phyloP scores from a whole-genome alignment of 2,329 filamentous ascomycete species.

The Thelonectria olida region DNA sequence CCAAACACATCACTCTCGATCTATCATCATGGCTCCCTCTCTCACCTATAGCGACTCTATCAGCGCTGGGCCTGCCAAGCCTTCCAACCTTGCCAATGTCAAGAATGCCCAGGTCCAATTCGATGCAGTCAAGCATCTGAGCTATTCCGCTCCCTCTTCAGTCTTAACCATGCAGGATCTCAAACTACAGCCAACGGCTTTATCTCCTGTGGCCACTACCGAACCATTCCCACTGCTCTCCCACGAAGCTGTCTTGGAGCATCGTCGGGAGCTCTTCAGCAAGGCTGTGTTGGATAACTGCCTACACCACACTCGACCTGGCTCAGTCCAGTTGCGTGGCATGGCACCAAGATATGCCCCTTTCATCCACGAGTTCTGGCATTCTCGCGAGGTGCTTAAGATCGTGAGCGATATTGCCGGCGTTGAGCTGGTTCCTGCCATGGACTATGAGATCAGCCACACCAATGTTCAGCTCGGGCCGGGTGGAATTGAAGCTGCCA shows the following conservation, averaged over 20 bases:
- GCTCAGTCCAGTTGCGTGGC: constrained; percentile 41
- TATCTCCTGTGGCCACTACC: constrained; percentile 41
- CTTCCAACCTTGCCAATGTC: not conserved
- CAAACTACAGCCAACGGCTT: constrained; percentile 23
- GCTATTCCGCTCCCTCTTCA: constrained; percentile 19
- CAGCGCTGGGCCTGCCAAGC: not conserved
- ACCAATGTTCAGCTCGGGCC: constrained; percentile 58
- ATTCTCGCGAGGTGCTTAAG: constrained; percentile 60
- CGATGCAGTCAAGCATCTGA: constrained; percentile 31
- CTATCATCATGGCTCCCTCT: constrained; percentile 25
- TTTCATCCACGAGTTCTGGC: constrained; percentile 57
- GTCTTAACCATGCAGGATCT: constrained; percentile 38
- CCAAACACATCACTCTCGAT: not conserved
- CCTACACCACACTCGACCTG: constrained; percentile 38
- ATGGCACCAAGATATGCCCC: constrained; percentile 42
- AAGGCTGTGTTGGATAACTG: constrained; percentile 42
- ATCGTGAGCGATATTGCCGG: constrained; percentile 65
- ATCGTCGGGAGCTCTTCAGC: constrained; percentile 35
- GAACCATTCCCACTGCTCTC: constrained; percentile 43
- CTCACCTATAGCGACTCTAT: constrained; percentile 13
- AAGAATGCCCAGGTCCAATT: constrained; percentile 13
- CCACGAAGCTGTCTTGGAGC: constrained; percentile 33
- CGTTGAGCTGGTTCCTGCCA: constrained; percentile 63
- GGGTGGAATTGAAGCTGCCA: constrained; percentile 29
- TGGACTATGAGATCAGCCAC: constrained; percentile 67